A percentile compares a stretch with the other conserved stretches of the same genome.
Evolutionary conservation across 805 yeast species (phyloP).

Genomic region (Wickerhamiella australiensis): DNA sequence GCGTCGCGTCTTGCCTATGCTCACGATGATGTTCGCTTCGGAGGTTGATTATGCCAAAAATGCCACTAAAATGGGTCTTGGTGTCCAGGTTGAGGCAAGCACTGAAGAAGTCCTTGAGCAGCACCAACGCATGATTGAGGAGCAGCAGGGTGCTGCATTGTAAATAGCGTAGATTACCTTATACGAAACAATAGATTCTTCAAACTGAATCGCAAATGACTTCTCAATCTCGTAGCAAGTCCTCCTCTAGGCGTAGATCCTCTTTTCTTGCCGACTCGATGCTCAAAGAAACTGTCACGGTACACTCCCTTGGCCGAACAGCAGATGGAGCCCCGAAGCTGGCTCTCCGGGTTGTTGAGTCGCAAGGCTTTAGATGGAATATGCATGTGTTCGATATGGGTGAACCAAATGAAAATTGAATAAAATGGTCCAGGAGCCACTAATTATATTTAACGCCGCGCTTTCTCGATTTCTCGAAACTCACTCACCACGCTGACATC

Average conservation of each 20-base stretch:
- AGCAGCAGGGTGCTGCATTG: conserved; percentile 10
- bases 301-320: neutral
- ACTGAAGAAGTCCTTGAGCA: conserved; percentile 73
- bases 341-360: neutral
- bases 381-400: conserved; percentile 5
- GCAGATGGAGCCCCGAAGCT: neutral
- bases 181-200: neutral
- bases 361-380: conserved; percentile 6
- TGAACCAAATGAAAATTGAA: neutral
- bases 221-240: neutral
- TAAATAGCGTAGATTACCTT: conserved; percentile 6
- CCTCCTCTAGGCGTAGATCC: neutral
- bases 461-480: no score
- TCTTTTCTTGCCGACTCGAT: conserved; percentile 4
- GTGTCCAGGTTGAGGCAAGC: conserved; percentile 92
- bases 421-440: no score
- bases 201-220: neutral
- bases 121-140: conserved; percentile 22
- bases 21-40: conserved; percentile 77
- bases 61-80: conserved; percentile 78
- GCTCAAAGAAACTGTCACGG: conserved; percentile 5
- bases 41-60: conserved; percentile 80
- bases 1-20: conserved; percentile 84
- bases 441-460: no score
- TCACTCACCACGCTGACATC: no score